phyloP scores from a whole-genome alignment of 2,329 filamentous ascomycete genomes.

The Paecilomyces niveus region DNA sequence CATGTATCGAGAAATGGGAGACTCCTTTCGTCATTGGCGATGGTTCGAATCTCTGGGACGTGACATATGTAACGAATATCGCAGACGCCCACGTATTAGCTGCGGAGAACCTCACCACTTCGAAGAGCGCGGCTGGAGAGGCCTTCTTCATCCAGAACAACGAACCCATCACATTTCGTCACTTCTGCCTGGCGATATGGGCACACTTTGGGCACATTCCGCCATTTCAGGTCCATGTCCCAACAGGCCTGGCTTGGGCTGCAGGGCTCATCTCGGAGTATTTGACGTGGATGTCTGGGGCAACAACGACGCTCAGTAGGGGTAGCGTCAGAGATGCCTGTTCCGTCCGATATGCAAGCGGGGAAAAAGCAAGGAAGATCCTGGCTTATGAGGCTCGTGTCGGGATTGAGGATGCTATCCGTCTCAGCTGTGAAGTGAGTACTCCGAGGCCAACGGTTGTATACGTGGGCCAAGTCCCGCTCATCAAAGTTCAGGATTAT shows the following conservation, averaged over 20 bases:
- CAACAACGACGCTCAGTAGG: slow-evolving; percentile 41
- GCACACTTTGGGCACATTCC: slow-evolving; percentile 45
- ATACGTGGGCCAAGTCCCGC: not conserved
- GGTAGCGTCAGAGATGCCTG: slow-evolving; percentile 51
- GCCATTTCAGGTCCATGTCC: slow-evolving; percentile 41
- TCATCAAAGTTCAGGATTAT: slow-evolving; percentile 20
- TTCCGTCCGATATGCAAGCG: slow-evolving; percentile 46
- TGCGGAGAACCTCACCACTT: slow-evolving; percentile 34
- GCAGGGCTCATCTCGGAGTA: slow-evolving; percentile 42
- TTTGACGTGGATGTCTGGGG: slow-evolving; percentile 41
- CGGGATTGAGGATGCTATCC: slow-evolving; percentile 45
- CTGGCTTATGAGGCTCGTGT: slow-evolving; percentile 48
- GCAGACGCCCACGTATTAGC: slow-evolving; percentile 41
- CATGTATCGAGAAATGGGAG: slow-evolving; percentile 37
- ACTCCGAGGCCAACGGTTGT: not conserved
- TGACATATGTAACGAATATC: slow-evolving; percentile 37
- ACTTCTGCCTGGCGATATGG: slow-evolving; percentile 40
- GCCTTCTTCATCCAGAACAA: slow-evolving; percentile 43
- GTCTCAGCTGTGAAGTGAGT: slow-evolving; percentile 41
- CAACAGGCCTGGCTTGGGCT: slow-evolving; percentile 42
- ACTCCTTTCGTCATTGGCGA: slow-evolving; percentile 36
- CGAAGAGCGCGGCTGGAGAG: slow-evolving; percentile 35
- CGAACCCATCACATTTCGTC: slow-evolving; percentile 37
- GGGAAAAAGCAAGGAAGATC: slow-evolving; percentile 44
- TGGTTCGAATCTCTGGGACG: slow-evolving; percentile 37